phyloP scores from a whole-genome alignment of 768 basidiomycete species.

The Boletus tylopilopsis region DNA sequence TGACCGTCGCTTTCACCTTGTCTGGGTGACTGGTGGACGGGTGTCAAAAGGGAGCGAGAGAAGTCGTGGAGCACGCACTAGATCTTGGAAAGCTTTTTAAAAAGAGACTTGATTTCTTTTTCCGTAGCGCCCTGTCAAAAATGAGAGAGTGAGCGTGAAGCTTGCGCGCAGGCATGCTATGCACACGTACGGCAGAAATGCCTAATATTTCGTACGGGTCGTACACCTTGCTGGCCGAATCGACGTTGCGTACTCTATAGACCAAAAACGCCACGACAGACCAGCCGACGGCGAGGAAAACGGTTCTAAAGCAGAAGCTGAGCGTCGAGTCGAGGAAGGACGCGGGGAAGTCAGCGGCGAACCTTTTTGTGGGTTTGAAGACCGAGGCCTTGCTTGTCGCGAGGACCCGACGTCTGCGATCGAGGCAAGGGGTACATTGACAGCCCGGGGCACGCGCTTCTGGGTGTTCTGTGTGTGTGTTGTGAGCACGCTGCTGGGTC shows the following conservation, averaged over 20 bases:
- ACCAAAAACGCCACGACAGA: constrained; percentile 58
- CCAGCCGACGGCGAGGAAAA: constrained; percentile 73
- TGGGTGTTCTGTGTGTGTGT: constrained; percentile 28
- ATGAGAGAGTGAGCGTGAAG: not conserved
- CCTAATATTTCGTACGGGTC: constrained; percentile 95
- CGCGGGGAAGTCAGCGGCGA: constrained; percentile 10
- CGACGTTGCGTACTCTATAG: constrained; percentile 55
- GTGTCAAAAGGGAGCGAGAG: not conserved
- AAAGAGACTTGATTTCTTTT: constrained; percentile 94
- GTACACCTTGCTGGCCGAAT: constrained; percentile 70
- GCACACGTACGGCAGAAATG: constrained; percentile 45
- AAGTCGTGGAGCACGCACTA: constrained; percentile 48
- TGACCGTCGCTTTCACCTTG: constrained; percentile 81
- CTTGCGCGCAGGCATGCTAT: not conserved
- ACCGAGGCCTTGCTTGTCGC: constrained; percentile 44
- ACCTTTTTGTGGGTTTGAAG: constrained; percentile 53
- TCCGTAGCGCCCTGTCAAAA: constrained; percentile 58
- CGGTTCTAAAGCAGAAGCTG: constrained; percentile 39
- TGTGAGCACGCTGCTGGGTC: not conserved
- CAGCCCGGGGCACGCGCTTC: constrained; percentile 43
- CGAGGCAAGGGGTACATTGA: constrained; percentile 57
- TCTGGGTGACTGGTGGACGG: constrained; percentile 77
- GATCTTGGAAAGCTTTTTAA: constrained; percentile 83
- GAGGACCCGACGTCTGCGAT: constrained; percentile 46
- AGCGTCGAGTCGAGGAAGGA: no score